phyloP scores from a whole-genome alignment of 1,284 basidiomycete species.

The Cryptococcus sp. region DNA sequence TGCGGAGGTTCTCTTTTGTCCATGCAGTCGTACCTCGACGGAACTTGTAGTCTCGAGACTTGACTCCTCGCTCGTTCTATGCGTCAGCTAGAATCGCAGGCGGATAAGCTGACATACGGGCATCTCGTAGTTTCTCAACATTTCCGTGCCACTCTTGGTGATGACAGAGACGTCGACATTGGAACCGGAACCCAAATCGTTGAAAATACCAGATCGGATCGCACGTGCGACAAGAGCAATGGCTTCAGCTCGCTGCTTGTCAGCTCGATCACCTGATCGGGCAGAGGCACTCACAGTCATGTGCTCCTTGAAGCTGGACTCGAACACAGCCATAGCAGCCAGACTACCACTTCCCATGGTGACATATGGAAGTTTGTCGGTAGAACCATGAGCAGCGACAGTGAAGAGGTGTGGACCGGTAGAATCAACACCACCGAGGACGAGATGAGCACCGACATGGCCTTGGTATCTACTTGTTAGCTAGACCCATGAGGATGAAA shows the following conservation, averaged over 20 bases:
- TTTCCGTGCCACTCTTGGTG: slow-evolving; percentile 74
- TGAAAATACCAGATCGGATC: slow-evolving; percentile 95
- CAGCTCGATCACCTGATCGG: background rate
- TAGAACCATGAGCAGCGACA: slow-evolving; percentile 93
- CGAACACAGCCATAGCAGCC: slow-evolving; percentile 98
- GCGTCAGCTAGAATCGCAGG: slow-evolving; percentile 1
- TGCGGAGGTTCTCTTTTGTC: slow-evolving; percentile 72
- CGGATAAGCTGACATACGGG: slow-evolving; percentile 52
- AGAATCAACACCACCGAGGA: slow-evolving; percentile 91
- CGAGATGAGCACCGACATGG: slow-evolving; percentile 89
- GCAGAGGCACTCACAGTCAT: slow-evolving; percentile 60
- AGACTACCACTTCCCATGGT: slow-evolving; percentile 97
- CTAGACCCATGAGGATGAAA: background rate
- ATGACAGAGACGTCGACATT: slow-evolving; percentile 98
- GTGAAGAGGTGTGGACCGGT: slow-evolving; percentile 96
- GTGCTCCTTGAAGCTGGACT: slow-evolving; percentile 76
- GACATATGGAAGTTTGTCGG: slow-evolving; percentile 97
- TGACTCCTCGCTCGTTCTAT: slow-evolving; percentile 66
- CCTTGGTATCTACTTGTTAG: slow-evolving; percentile 71
- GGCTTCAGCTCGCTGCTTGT: slow-evolving; percentile 67
- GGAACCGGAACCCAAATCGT: slow-evolving; percentile 95
- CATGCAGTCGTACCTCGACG: slow-evolving; percentile 80
- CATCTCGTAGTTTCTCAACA: slow-evolving; percentile 83
- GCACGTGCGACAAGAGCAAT: slow-evolving; percentile 80
- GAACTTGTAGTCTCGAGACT: slow-evolving; percentile 82